These are phyloP conservation scores for Acanthochlamys bracteata DNA, from an alignment of 106 monocot genomes.

Conservation along the genomic window DNA sequence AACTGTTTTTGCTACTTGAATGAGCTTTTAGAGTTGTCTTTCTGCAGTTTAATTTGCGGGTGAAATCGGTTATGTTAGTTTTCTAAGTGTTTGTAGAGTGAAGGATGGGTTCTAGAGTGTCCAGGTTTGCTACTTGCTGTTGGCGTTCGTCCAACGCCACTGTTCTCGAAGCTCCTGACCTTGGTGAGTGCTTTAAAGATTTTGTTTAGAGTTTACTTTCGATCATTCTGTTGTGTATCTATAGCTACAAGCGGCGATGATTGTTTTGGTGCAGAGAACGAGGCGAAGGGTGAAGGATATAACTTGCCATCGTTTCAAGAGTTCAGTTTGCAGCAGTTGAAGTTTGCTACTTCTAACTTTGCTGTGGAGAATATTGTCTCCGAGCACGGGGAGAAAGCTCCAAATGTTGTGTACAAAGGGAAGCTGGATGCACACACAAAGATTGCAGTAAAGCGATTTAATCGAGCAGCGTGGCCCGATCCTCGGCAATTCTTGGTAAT, in stretches of 20 bases:
- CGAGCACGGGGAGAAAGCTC: constrained; percentile 90
- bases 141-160: constrained; percentile 39
- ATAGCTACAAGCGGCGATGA: constrained; percentile 8
- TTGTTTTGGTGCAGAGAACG: constrained; percentile 28
- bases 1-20: neutral
- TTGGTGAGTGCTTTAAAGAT: constrained; percentile 19
- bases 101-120: constrained; percentile 55
- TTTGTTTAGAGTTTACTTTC: neutral
- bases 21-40: neutral
- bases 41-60: neutral
- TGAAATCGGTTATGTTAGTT: neutral
- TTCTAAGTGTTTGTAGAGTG: neutral
- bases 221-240: neutral
- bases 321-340: constrained; percentile 77
- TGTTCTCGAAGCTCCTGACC: constrained; percentile 42
- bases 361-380: constrained; percentile 84
- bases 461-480: constrained; percentile 91
- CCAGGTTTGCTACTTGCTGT: constrained; percentile 47
- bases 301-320: constrained; percentile 71
- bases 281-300: constrained; percentile 38
- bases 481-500: constrained; percentile 83
- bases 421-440: constrained; percentile 75
- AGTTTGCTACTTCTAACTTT: constrained; percentile 80
- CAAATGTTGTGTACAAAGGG: constrained; percentile 93
- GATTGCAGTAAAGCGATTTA: constrained; percentile 88